phyloP scores from a whole-genome alignment of 768 basidiomycete genomes.

The Russula abietina region DNA sequence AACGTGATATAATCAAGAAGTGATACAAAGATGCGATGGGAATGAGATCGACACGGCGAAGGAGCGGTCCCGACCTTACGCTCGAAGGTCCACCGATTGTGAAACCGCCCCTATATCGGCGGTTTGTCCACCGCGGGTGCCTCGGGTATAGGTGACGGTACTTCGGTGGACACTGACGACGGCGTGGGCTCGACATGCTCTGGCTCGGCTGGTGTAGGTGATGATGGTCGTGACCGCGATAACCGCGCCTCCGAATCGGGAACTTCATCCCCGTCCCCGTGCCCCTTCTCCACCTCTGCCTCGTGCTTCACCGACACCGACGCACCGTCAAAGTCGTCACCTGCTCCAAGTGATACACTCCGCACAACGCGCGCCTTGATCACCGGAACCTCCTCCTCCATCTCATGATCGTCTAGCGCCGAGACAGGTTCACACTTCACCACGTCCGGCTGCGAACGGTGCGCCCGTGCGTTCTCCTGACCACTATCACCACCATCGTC shows the following conservation, averaged over 20 bases:
- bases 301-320: constrained; percentile 9
- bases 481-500: constrained; percentile 39
- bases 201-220: not conserved
- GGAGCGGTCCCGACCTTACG: constrained; percentile 23
- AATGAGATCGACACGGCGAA: not conserved
- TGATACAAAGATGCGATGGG: not conserved
- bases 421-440: not conserved
- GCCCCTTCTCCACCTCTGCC: not conserved
- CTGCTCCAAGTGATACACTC: constrained; percentile 25
- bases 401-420: not conserved
- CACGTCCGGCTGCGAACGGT: constrained; percentile 1
- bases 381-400: not conserved
- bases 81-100: constrained; percentile 27
- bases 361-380: constrained; percentile 24
- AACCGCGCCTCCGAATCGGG: not conserved
- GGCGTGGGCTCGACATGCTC: not conserved
- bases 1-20: not conserved
- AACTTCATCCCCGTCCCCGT: not conserved
- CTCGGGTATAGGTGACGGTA: constrained; percentile 10
- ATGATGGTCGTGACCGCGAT: not conserved
- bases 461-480: constrained; percentile 24
- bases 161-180: not conserved
- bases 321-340: not conserved
- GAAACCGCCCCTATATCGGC: constrained; percentile 22
- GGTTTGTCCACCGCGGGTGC: constrained; percentile 21